Evolutionary conservation across 495 filamentous ascomycete genomes (phyloP).

Genomic region (Hyphodiscus hymeniophilus): DNA sequence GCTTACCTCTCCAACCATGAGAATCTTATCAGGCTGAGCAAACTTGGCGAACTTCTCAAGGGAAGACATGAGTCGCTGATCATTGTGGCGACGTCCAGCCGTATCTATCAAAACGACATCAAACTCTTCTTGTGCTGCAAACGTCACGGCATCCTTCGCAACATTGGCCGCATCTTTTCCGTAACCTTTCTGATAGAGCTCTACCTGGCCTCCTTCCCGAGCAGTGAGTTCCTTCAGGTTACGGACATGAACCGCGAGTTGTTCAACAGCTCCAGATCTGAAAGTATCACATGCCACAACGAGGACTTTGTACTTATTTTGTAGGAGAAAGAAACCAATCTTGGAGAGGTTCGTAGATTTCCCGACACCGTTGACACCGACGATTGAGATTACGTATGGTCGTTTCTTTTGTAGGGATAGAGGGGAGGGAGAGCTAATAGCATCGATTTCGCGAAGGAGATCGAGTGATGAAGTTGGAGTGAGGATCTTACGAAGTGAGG

Average conservation of each 20-base stretch:
- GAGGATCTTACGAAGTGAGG: slow-evolving; percentile 85
- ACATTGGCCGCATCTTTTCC: slow-evolving; percentile 95
- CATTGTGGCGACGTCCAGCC: slow-evolving; percentile 90
- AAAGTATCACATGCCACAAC: slow-evolving; percentile 97
- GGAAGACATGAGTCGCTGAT: slow-evolving; percentile 86
- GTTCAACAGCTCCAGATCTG: slow-evolving; percentile 93
- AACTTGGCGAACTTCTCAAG: slow-evolving; percentile 96
- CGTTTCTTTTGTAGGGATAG: slow-evolving; percentile 49
- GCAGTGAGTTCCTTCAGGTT: slow-evolving; percentile 80
- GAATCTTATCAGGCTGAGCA: slow-evolving; percentile 91
- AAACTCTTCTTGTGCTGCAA: slow-evolving; percentile 64
- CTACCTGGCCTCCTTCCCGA: slow-evolving; percentile 75
- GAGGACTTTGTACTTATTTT: slow-evolving; percentile 93
- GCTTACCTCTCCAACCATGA: slow-evolving; percentile 89
- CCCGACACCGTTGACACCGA: slow-evolving; percentile 96
- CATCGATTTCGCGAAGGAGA: slow-evolving; percentile 84
- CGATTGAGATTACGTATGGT: slow-evolving; percentile 95
- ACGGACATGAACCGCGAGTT: slow-evolving; percentile 85
- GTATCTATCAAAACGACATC: slow-evolving; percentile 97
- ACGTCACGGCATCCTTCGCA: slow-evolving; percentile 82
- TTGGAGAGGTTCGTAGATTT: slow-evolving; percentile 97
- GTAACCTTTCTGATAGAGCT: slow-evolving; percentile 94
- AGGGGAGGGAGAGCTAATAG: slow-evolving; percentile 55
- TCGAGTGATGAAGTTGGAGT: slow-evolving; percentile 93
- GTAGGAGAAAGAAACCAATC: slow-evolving; percentile 92